phyloP scores from a whole-genome alignment of 441 rosid species.

The Lepidium campestre region DNA sequence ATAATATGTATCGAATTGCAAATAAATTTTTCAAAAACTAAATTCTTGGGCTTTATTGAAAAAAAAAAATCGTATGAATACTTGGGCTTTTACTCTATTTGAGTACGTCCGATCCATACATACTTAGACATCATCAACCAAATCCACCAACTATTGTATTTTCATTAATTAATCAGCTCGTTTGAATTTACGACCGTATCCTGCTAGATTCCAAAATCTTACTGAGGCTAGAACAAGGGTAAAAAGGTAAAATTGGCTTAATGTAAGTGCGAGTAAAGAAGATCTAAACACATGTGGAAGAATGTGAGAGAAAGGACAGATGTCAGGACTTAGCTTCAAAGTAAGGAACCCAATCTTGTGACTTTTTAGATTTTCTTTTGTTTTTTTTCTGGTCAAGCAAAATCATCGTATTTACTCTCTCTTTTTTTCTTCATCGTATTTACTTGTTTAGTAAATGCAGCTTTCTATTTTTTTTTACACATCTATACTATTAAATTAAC shows the following conservation, averaged over 20 bases:
- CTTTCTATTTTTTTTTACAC: background rate
- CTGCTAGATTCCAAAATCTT: background rate
- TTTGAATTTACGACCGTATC: background rate
- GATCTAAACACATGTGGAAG: constrained; percentile 23
- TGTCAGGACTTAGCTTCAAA: constrained; percentile 43
- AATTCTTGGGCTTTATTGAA: too few species aligned
- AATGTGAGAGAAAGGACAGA: constrained; percentile 2
- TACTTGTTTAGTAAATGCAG: background rate
- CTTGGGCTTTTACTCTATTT: too few species aligned
- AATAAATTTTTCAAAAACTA: too few species aligned
- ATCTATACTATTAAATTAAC: background rate
- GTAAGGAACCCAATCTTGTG: constrained; percentile 35
- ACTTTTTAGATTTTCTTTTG: background rate
- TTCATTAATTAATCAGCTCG: background rate
- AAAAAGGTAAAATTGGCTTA: background rate
- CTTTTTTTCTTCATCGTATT: too few species aligned
- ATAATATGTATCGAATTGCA: too few species aligned
- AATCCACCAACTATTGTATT: background rate
- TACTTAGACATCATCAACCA: background rate
- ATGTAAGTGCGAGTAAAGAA: background rate
- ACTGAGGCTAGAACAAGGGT: background rate
- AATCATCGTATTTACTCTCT: background rate
- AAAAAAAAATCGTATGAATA: too few species aligned
- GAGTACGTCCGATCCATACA: too few species aligned
- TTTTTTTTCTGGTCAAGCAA: background rate